Percentiles rank a stretch among this genome's conserved stretches.
phyloP scores from a whole-genome alignment of 208 protist species.

The Herpetomonas samuelpessoai region DNA sequence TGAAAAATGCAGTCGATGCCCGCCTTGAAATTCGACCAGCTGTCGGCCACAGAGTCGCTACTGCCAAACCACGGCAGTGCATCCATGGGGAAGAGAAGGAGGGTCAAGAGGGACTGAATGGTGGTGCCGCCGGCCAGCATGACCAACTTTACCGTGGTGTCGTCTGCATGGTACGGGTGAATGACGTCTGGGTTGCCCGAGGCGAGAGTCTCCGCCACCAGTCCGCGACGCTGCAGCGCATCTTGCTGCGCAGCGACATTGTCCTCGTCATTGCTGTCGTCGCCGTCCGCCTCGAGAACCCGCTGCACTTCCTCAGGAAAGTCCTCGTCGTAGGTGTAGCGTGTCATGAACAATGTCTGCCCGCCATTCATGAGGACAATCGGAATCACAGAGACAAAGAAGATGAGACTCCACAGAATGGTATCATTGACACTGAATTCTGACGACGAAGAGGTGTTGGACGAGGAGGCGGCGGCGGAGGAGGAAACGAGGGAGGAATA shows the following conservation, averaged over 20 bases:
- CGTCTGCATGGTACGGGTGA: constrained; percentile 25
- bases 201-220: not conserved
- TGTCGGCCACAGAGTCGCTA: constrained; percentile 28
- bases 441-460: not conserved
- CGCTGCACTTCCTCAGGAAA: constrained; percentile 9
- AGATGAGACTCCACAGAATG: constrained; percentile 59
- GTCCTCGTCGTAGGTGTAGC: constrained; percentile 47
- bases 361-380: constrained; percentile 70
- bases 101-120: constrained; percentile 28
- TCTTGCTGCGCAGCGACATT: not conserved
- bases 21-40: constrained; percentile 19
- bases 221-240: not conserved
- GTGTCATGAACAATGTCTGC: constrained; percentile 81
- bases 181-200: not conserved
- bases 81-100: constrained; percentile 46
- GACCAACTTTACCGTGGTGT: constrained; percentile 53
- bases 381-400: constrained; percentile 64
- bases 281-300: constrained; percentile 5
- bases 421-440: constrained; percentile 9
- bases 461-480: constrained; percentile 2
- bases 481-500: not conserved
- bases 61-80: constrained; percentile 54
- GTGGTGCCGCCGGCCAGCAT: constrained; percentile 46
- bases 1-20: constrained; percentile 14
- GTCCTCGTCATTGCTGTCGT: not conserved